Conservation (phyloP, 208 protist genomes). For the Angomonas deanei region DNA sequence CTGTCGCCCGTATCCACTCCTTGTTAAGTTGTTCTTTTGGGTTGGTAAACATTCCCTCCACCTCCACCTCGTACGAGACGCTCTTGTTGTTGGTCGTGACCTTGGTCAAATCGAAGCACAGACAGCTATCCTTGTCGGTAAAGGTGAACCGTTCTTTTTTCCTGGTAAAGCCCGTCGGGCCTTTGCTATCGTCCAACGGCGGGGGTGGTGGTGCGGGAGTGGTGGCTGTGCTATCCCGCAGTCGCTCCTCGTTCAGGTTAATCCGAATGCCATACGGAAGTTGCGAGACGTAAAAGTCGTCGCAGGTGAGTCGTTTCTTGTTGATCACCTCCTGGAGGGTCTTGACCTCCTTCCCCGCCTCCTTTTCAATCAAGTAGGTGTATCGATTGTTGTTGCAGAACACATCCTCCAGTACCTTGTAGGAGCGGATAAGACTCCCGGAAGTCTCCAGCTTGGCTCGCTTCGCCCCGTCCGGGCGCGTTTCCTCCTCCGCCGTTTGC, state of each 20-base stretch:
- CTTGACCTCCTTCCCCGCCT: conserved; percentile 17
- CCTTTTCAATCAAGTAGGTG: conserved; percentile 36
- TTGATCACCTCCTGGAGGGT: conserved; percentile 12
- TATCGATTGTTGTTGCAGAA: conserved; percentile 25
- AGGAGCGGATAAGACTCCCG: neutral
- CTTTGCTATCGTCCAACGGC: conserved; percentile 10
- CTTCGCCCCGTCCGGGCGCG: no score
- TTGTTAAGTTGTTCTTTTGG: conserved; percentile 28
- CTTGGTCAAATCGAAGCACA: conserved; percentile 63
- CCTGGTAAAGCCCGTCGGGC: conserved; percentile 23
- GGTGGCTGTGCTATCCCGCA: neutral
- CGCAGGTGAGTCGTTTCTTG: conserved; percentile 53
- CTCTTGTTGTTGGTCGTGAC: conserved; percentile 17
- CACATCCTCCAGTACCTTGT: conserved; percentile 51
- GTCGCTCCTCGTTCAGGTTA: conserved; percentile 37
- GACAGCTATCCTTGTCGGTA: conserved; percentile 13
- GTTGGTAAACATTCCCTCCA: conserved; percentile 50
- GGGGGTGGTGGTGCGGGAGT: neutral
- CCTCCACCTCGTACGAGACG: conserved; percentile 66
- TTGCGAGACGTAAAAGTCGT: conserved; percentile 54
- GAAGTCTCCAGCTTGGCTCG: no score
- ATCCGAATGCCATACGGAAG: conserved; percentile 66
- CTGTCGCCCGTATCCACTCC: conserved; percentile 36
- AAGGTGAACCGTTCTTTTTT: conserved; percentile 49
- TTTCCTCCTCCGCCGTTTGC: neutral